Percentiles rank a stretch among this genome's conserved stretches.
Conservation (phyloP, 257 asterid species). For the Oldenlandia corymbosa region DNA sequence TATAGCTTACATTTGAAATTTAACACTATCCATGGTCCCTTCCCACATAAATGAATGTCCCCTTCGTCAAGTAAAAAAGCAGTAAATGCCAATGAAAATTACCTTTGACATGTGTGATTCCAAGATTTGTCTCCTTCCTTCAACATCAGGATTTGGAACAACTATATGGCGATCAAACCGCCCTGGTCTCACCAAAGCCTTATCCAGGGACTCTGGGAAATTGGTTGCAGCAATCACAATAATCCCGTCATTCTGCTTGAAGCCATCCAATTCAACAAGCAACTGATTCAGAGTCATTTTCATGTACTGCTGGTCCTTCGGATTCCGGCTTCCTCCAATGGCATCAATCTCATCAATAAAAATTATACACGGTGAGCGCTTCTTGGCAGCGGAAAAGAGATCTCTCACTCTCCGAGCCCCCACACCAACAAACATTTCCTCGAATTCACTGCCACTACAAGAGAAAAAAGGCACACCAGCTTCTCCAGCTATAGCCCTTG, state of each 20-base stretch:
- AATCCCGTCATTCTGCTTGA: slow-evolving; percentile 90
- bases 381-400: slow-evolving; percentile 90
- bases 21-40: background rate
- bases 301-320: slow-evolving; percentile 90
- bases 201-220: slow-evolving; percentile 88
- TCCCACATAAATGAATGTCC: background rate
- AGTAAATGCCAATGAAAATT: slow-evolving; percentile 4
- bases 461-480: slow-evolving; percentile 96
- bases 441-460: slow-evolving; percentile 97
- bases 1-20: background rate
- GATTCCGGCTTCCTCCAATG: slow-evolving; percentile 89
- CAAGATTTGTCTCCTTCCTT: slow-evolving; percentile 91
- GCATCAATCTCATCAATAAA: slow-evolving; percentile 94
- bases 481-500: slow-evolving; percentile 98
- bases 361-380: slow-evolving; percentile 87
- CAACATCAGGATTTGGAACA: slow-evolving; percentile 97
- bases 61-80: background rate
- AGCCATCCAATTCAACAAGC: slow-evolving; percentile 95
- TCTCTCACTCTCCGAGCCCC: slow-evolving; percentile 97
- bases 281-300: slow-evolving; percentile 91
- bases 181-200: slow-evolving; percentile 93
- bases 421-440: slow-evolving; percentile 97
- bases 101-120: slow-evolving; percentile 98
- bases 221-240: slow-evolving; percentile 94
- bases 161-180: slow-evolving; percentile 89